Evolutionary conservation across 1,284 basidiomycete species (phyloP).

Genomic region (Cryptococcus sp.): DNA sequence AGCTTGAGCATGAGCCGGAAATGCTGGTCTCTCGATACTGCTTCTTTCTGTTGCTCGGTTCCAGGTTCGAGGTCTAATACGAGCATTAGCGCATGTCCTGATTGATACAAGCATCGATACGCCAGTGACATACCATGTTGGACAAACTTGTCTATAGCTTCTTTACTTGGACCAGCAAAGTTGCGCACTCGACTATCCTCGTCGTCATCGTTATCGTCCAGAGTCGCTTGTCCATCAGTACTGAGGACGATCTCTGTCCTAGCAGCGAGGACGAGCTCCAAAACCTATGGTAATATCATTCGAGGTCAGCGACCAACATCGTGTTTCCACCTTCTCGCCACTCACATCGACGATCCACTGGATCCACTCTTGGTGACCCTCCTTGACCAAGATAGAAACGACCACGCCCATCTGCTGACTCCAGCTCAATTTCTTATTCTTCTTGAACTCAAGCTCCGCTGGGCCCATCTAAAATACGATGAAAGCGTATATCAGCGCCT

Average conservation of each 20-base stretch:
- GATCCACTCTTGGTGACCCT: conserved; percentile 65
- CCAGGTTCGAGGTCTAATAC: conserved; percentile 69
- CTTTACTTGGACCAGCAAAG: conserved; percentile 62
- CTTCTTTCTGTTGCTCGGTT: conserved; percentile 70
- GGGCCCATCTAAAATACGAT: conserved; percentile 41
- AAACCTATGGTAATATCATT: conserved; percentile 58
- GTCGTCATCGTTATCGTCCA: conserved; percentile 55
- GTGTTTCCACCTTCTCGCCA: too few relatives aligned
- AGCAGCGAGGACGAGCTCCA: conserved; percentile 66
- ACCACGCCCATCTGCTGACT: conserved; percentile 86
- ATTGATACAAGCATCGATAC: too few relatives aligned
- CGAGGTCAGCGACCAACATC: too few relatives aligned
- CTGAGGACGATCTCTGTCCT: conserved; percentile 71
- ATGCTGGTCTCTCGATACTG: conserved; percentile 71
- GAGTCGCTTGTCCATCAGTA: conserved; percentile 59
- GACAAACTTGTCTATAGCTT: conserved; percentile 69
- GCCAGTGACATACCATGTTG: conserved; percentile 66
- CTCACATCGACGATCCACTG: conserved; percentile 78
- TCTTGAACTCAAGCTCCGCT: conserved; percentile 77
- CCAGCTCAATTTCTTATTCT: conserved; percentile 73
- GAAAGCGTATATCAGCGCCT: background rate
- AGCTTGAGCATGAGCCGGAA: conserved; percentile 74
- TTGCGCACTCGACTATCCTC: conserved; percentile 49
- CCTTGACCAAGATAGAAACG: conserved; percentile 71
- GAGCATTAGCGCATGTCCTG: background rate